Evolutionary conservation across 169 alveolate species (phyloP).

Genomic region (Eimeria sp.): DNA sequence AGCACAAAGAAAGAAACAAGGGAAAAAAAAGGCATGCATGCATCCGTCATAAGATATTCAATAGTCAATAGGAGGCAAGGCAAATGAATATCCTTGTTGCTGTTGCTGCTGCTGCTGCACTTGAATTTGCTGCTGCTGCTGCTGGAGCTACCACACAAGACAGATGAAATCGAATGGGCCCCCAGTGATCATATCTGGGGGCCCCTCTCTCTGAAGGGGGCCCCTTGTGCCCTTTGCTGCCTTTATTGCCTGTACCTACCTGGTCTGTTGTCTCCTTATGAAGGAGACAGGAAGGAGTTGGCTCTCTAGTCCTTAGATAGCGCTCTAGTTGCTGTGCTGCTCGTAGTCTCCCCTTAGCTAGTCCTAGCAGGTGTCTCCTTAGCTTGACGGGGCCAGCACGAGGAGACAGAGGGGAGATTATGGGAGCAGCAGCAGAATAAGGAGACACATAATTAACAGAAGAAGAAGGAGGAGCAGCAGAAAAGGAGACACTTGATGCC

Average conservation of each 20-base stretch:
- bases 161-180: background rate
- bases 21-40: no score
- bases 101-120: slow-evolving; percentile 1
- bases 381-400: background rate
- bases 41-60: no score
- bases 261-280: background rate
- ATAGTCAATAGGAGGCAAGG: no score
- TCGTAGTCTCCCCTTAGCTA: background rate
- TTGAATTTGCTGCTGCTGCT: background rate
- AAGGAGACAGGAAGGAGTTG: background rate
- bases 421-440: background rate
- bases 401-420: background rate
- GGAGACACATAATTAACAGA: background rate
- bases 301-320: background rate
- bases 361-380: background rate
- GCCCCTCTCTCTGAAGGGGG: background rate
- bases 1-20: no score
- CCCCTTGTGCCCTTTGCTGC: background rate
- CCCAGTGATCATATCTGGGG: background rate
- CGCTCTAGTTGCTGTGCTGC: slow-evolving; percentile 1
- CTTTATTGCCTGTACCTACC: background rate
- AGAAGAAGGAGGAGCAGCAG: background rate
- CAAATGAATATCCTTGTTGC: background rate
- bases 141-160: background rate
- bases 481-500: slow-evolving; percentile 5